Conservation (phyloP, 73 alveolate species). For the Paramecium primaurelia region DNA sequence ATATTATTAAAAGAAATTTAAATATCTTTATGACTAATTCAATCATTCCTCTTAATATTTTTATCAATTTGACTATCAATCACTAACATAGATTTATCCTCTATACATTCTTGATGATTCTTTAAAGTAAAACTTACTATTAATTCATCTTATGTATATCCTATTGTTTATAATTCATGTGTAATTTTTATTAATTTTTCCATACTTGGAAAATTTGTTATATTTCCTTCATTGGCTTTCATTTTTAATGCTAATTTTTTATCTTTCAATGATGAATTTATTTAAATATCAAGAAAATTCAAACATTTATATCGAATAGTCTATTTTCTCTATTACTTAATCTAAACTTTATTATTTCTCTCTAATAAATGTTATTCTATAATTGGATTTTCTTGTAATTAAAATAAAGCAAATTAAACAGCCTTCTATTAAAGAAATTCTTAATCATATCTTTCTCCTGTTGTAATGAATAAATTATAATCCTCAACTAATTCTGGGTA, state of each 20-base stretch:
- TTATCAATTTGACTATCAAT: neutral
- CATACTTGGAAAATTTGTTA: neutral
- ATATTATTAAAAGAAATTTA: neutral
- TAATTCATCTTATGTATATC: neutral
- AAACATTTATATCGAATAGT: neutral
- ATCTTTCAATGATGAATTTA: neutral
- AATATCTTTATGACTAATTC: neutral
- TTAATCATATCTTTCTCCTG: conserved; percentile 40
- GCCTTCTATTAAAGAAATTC: neutral
- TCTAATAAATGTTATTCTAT: neutral
- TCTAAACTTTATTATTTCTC: neutral
- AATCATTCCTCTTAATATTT: neutral
- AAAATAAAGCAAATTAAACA: neutral
- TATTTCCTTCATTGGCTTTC: neutral
- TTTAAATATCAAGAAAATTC: neutral
- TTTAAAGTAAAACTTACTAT: neutral
- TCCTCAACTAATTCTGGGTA: conserved; percentile 40
- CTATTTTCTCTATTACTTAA: neutral
- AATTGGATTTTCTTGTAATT: neutral
- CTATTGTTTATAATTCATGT: neutral
- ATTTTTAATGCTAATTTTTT: neutral
- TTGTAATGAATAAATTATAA: neutral
- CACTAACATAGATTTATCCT: neutral
- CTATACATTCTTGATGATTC: neutral
- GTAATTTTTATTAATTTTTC: neutral